phyloP scores from a whole-genome alignment of 768 basidiomycete genomes.

The Tricholoma hemisulphureum region DNA sequence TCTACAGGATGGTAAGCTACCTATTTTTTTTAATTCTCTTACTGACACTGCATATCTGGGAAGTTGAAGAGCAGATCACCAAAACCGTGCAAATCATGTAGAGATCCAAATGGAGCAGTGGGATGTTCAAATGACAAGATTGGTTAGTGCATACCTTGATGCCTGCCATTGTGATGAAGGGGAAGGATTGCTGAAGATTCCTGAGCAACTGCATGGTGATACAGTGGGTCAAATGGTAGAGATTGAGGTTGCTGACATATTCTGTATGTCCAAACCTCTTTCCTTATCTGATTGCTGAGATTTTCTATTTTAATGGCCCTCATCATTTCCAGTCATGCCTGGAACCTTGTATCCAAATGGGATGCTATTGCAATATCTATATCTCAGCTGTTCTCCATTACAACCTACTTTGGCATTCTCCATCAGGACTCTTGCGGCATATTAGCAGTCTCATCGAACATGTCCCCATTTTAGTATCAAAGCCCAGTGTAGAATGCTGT shows the following conservation, averaged over 20 bases:
- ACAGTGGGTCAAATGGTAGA: neutral
- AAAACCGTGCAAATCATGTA: constrained; percentile 4
- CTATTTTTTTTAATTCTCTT: neutral
- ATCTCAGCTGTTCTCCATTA: constrained; percentile 8
- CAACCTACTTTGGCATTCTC: constrained; percentile 9
- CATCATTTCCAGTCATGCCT: neutral
- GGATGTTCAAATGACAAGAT: neutral
- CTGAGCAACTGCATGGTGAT: neutral
- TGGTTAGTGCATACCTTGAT: constrained; percentile 2
- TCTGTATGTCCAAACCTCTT: no score
- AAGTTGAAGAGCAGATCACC: constrained; percentile 6
- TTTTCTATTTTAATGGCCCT: neutral
- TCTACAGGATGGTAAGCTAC: neutral
- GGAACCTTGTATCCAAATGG: constrained; percentile 7
- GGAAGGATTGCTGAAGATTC: neutral
- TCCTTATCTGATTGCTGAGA: neutral
- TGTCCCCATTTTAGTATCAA: constrained; percentile 9
- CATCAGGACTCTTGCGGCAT: constrained; percentile 3
- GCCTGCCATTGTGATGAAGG: constrained; percentile 1
- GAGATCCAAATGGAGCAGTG: constrained; percentile 10
- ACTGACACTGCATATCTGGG: neutral
- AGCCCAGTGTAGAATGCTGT: constrained; percentile 8
- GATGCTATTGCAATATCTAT: constrained; percentile 8
- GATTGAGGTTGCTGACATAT: neutral
- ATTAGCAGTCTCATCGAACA: constrained; percentile 8